phyloP scores from a whole-genome alignment of 1,284 basidiomycete species.

The Ceratorhiza oryzae-sativae region DNA sequence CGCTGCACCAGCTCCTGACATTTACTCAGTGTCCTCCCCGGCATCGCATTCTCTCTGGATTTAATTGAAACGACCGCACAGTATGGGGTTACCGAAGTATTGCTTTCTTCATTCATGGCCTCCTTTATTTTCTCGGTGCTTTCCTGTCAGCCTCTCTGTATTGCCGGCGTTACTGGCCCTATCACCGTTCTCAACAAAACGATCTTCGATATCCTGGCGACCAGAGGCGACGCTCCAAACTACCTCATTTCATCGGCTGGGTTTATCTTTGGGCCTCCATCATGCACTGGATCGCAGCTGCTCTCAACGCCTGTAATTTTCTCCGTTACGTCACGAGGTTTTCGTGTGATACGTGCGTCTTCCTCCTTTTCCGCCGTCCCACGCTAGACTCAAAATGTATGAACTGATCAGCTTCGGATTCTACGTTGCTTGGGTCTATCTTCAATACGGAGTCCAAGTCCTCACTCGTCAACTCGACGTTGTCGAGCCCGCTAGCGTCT shows the following conservation, averaged over 20 bases:
- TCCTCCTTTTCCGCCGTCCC: constrained; percentile 71
- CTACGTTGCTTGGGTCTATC: constrained; percentile 61
- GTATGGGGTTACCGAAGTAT: constrained; percentile 87
- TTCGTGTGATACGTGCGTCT: constrained; percentile 94
- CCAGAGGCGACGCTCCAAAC: constrained; percentile 64
- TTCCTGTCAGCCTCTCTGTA: constrained; percentile 89
- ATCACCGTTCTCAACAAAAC: constrained; percentile 93
- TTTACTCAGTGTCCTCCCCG: constrained; percentile 74
- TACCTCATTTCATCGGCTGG: constrained; percentile 93
- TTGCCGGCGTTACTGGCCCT: constrained; percentile 93
- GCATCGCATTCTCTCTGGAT: constrained; percentile 91
- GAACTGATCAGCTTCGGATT: constrained; percentile 27
- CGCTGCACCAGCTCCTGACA: constrained; percentile 4
- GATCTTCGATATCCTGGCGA: constrained; percentile 78
- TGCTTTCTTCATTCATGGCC: constrained; percentile 83
- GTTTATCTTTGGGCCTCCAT: constrained; percentile 80
- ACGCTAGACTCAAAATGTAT: neutral
- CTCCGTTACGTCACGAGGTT: constrained; percentile 88
- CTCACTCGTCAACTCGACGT: constrained; percentile 73
- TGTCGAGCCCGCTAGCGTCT: constrained; percentile 59
- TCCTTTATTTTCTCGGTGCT: constrained; percentile 91
- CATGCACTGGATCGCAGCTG: constrained; percentile 87
- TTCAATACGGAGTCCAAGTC: constrained; percentile 89
- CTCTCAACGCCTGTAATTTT: constrained; percentile 81
- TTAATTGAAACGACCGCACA: constrained; percentile 90